Evolutionary conservation across 2,329 filamentous ascomycete genomes (phyloP), one percentile per base, ranked within the genome.

Genomic region (Dissoconium aciculare): DNA sequence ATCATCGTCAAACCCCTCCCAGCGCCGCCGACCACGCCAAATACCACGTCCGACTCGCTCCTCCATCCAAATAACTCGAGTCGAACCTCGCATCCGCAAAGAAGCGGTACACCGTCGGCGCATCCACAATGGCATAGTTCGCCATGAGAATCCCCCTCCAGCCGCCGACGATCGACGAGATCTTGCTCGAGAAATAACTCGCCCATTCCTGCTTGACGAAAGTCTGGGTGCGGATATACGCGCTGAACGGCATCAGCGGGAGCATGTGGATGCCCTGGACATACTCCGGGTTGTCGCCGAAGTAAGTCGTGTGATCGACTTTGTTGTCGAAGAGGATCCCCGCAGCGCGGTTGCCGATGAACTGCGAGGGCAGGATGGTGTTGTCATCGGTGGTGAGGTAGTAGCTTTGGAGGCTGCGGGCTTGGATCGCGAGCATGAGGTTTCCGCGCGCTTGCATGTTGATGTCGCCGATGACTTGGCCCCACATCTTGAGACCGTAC

Each of bases 401-500:
- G 61, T 95, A 94, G 34, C 71, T 64, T 37, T 72, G 69, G 34
- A 94, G 62, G 19, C 74, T 71, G 19, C 85, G 73, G 5, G 74
- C 64, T 43, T 87, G 70, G 33, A 95, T 63, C 3, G 79, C 71
- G 13, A 95, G 69, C 70, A 91, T 85, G 32, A 98, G 60, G 44
- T 85, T 87, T 11, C 80, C 51, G 48, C 83, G 67, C 28, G 78
- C 77, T 53, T 87, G 82, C 69, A 94, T 76, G 42, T 77, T 74
- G 4, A 56, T 56, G 55, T 95, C 77, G n/a, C 77, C 74, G 39
- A 66, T 74, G 3, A 78, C 75, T 17, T 66, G 67, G 4, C 85
- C 89, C 89, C 89, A 95, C 75, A 95, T 82, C 63, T 93, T 92
- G 49, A 94, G 57, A 0, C 78, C 82, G 54, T 89, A 93, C 5